Conservation (phyloP, 805 yeast genomes). For the Saccharomycopsis amapae region DNA sequence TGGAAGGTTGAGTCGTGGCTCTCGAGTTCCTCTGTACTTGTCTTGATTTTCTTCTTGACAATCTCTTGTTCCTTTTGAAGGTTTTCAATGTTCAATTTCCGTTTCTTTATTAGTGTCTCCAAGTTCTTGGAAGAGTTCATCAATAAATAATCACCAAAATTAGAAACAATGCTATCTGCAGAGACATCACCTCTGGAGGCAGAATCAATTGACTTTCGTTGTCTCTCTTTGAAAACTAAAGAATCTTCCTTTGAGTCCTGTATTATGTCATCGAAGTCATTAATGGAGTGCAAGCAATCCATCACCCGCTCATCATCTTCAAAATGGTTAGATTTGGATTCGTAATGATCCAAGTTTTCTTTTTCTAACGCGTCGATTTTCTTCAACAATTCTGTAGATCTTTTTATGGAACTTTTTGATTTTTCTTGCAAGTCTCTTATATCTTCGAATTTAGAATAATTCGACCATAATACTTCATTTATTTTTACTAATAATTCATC, state of each 20-base stretch:
- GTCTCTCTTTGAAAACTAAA: conserved; percentile 1
- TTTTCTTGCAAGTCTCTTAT: conserved; percentile 4
- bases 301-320: conserved; percentile 8
- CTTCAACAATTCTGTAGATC: conserved; percentile 11
- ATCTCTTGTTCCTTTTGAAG: conserved; percentile 1
- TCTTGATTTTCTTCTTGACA: conserved; percentile 4
- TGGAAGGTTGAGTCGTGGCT: not conserved
- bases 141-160: conserved; percentile 19
- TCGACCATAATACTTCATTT: not conserved
- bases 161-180: conserved; percentile 10
- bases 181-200: not conserved
- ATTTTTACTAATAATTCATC: conserved; percentile 14
- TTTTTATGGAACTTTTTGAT: not conserved
- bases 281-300: conserved; percentile 7
- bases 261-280: conserved; percentile 13
- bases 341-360: conserved; percentile 10
- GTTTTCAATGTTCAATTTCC: conserved; percentile 8
- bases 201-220: conserved; percentile 1
- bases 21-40: not conserved
- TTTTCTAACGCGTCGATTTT: conserved; percentile 14
- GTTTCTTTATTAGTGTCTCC: conserved; percentile 5
- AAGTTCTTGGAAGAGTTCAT: conserved; percentile 17
- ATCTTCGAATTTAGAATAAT: not conserved
- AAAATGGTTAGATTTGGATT: not conserved
- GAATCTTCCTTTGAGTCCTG: conserved; percentile 16